Base-by-base conservation (phyloP, 225 moss, liverwort and hornwort genomes). In the Lunularia cruciata region DNA sequence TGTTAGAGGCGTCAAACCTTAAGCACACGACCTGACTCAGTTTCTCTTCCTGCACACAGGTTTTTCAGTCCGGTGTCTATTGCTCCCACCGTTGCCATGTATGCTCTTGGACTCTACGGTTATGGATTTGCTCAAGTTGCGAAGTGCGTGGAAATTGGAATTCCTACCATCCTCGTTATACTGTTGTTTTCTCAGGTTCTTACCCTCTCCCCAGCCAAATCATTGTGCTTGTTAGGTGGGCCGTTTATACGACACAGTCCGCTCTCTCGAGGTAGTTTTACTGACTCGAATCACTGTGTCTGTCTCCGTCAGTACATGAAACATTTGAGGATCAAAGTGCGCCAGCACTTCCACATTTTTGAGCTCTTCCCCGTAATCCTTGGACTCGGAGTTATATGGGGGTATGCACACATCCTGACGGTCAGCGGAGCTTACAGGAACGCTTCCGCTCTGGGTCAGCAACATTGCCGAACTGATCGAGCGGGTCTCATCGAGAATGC, bases 401-500 rank as follows among this genome's bases (percentile, higher is more conserved):
- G 77, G 20, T 96, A 90, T 55, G 95, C 95, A 47, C 89, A 96
- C 82, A 80, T 96, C 26, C 74, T 96, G 20, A 96, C 95, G 22
- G 85, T 96, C 76, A 96, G 90, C 76, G 92, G 95, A 35, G 88
- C 92, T 38, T 96, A 96, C 83, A 77, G 80, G 47, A 84, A 90
- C 71, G 92, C 92, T 48, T 81, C 88, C 30, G 60, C 45, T 7
- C 83, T 85, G 47, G 95, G 92, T 11, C 86, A 89, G 62, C 49
- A 51, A 60, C 95, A 96, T 67, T 96, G 95, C 60, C 83, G 92
- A 66, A 96, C 95, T 43, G 90, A 96, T 60, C 83, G 95, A 23
- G 75, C 90, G 48, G 88, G 90, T 31, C 86, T 92, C 31, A 84
- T 96, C 28, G 84, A 79, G 67, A 71, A 79, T 0, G 81, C 95